Evolutionary conservation across 83 land plant genomes (phyloP).

Genomic region (Picea engelmannii): DNA sequence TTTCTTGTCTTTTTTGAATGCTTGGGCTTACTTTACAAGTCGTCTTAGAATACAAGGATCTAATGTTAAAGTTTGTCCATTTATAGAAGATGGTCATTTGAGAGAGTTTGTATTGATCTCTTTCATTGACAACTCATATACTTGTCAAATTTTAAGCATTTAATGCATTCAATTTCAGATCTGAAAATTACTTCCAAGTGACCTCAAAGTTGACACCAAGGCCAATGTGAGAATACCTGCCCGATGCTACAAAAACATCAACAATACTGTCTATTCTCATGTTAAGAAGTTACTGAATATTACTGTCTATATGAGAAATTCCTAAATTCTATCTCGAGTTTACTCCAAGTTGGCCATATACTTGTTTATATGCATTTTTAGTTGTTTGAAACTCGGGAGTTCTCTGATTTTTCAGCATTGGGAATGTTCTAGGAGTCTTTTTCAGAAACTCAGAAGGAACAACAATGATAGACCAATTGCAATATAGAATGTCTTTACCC

Average conservation of each 20-base stretch:
- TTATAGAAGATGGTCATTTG: neutral
- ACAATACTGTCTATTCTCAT: too few relatives aligned
- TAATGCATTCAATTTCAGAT: too few relatives aligned
- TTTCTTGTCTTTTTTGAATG: neutral
- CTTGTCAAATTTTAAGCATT: too few relatives aligned
- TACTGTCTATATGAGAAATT: neutral
- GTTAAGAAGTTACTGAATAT: neutral
- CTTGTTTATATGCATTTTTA: neutral
- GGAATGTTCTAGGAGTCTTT: too few relatives aligned
- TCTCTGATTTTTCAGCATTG: neutral
- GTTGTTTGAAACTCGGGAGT: conserved; percentile 2
- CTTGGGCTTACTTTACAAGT: neutral
- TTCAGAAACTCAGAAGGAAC: too few relatives aligned
- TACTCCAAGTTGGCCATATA: neutral
- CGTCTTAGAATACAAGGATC: neutral
- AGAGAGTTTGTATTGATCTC: neutral
- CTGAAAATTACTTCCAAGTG: too few relatives aligned
- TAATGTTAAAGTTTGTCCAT: neutral
- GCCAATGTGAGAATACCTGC: too few relatives aligned
- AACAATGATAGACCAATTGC: too few relatives aligned
- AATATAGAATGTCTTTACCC: too few relatives aligned
- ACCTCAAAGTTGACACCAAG: too few relatives aligned
- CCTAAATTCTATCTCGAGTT: neutral
- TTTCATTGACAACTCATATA: too few relatives aligned
- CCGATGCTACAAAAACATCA: too few relatives aligned